These are phyloP conservation scores for Sphaerulina vaccinii DNA, from an alignment of 2,329 filamentous ascomycete species.

Conservation along the genomic window DNA sequence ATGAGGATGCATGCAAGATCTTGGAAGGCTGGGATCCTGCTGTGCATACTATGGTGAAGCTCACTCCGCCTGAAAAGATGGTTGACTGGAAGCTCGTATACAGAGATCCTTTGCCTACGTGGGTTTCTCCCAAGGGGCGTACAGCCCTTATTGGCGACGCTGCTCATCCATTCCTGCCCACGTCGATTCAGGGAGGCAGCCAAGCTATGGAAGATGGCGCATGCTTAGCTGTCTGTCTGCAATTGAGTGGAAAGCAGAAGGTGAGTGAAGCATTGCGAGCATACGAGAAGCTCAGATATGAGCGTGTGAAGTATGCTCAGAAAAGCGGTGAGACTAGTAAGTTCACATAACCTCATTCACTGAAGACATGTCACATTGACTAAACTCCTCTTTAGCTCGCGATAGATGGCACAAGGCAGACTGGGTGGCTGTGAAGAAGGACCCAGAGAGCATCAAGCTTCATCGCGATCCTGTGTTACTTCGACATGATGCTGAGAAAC, in stretches of 20 bases:
- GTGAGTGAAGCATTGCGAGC: constrained; percentile 32
- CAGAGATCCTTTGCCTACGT: constrained; percentile 55
- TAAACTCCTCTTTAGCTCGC: background rate
- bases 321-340: constrained; percentile 12
- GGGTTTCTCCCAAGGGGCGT: constrained; percentile 52
- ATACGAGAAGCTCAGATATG: constrained; percentile 31
- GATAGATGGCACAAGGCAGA: constrained; percentile 50
- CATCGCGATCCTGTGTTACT: constrained; percentile 50
- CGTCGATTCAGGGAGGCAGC: constrained; percentile 54
- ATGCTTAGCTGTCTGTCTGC: constrained; percentile 47
- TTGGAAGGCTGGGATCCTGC: constrained; percentile 46
- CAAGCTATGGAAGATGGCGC: constrained; percentile 56
- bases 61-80: constrained; percentile 36
- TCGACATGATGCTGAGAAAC: constrained; percentile 52
- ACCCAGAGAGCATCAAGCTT: constrained; percentile 49
- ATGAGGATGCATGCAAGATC: constrained; percentile 45
- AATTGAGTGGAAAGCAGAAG: constrained; percentile 44
- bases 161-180: constrained; percentile 56
- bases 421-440: constrained; percentile 47
- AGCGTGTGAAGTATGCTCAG: constrained; percentile 26
- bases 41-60: constrained; percentile 48
- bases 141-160: constrained; percentile 55
- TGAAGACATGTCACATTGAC: constrained; percentile 26
- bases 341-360: constrained; percentile 4
- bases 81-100: constrained; percentile 60